Evolutionary conservation across 2,329 filamentous ascomycete species (phyloP).

Genomic region (Pseudopithomyces maydicus): DNA sequence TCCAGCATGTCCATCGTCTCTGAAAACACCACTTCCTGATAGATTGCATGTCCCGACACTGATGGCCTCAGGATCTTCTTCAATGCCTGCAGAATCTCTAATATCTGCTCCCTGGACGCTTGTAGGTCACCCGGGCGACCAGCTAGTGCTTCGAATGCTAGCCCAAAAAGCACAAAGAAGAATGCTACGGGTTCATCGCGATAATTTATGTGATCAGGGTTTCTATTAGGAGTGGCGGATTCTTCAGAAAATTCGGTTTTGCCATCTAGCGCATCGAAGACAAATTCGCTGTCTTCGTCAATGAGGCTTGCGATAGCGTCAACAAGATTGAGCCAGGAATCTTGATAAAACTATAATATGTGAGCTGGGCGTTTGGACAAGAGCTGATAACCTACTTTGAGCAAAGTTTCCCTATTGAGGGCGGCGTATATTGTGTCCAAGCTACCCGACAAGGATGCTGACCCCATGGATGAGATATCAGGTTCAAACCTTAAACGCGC

Average conservation of each 20-base stretch:
- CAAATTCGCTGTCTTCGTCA: conserved; percentile 95
- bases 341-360: conserved; percentile 78
- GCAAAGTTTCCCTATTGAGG: conserved; percentile 87
- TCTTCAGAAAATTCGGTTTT: conserved; percentile 57
- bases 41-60: conserved; percentile 95
- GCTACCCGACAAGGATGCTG: conserved; percentile 79
- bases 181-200: conserved; percentile 97
- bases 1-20: conserved; percentile 97
- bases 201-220: conserved; percentile 85
- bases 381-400: conserved; percentile 59
- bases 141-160: conserved; percentile 94
- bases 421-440: conserved; percentile 94
- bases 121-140: conserved; percentile 75
- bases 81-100: conserved; percentile 87
- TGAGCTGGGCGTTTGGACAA: conserved; percentile 11
- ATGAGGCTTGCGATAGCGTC: conserved; percentile 97
- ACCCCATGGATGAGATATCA: conserved; percentile 89
- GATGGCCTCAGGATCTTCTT: conserved; percentile 95
- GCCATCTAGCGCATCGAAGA: conserved; percentile 94
- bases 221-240: conserved; percentile 51
- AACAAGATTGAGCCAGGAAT: conserved; percentile 93
- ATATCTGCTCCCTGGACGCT: conserved; percentile 75
- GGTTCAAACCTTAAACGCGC: conserved; percentile 93
- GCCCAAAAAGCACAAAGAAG: conserved; percentile 96
- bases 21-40: conserved; percentile 92